phyloP scores from a whole-genome alignment of 1,139 yeast genomes.

The Saccharomyces hybrid region DNA sequence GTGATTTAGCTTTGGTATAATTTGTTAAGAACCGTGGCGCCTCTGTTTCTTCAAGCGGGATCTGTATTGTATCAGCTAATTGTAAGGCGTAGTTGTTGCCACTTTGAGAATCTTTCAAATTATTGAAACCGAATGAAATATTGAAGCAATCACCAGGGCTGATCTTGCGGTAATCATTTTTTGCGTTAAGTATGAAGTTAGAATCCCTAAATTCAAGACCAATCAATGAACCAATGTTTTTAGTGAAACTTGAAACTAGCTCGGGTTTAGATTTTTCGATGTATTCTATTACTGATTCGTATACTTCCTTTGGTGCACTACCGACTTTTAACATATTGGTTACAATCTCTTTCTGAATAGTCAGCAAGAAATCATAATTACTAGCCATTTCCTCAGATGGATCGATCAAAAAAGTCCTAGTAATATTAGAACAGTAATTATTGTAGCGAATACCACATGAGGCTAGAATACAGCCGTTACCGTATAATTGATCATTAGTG shows the following conservation, averaged over 20 bases:
- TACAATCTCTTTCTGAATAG: conserved; percentile 58
- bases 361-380: conserved; percentile 69
- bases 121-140: conserved; percentile 69
- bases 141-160: conserved; percentile 71
- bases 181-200: conserved; percentile 61
- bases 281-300: conserved; percentile 52
- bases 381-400: conserved; percentile 75
- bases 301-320: conserved; percentile 55
- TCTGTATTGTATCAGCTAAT: conserved; percentile 75
- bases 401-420: conserved; percentile 83
- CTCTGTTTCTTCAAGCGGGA: conserved; percentile 45
- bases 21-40: conserved; percentile 65
- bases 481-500: conserved; percentile 53
- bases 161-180: conserved; percentile 56
- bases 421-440: conserved; percentile 82
- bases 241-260: conserved; percentile 57
- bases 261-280: conserved; percentile 57
- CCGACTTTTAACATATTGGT: conserved; percentile 57
- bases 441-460: conserved; percentile 84
- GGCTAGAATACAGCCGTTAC: conserved; percentile 77
- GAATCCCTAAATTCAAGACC: conserved; percentile 91
- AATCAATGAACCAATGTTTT: conserved; percentile 82
- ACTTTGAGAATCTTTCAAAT: conserved; percentile 45
- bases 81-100: conserved; percentile 59
- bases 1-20: conserved; percentile 64